Conservation (phyloP, 1,139 yeast species). For the Yamadazyma oceani region DNA sequence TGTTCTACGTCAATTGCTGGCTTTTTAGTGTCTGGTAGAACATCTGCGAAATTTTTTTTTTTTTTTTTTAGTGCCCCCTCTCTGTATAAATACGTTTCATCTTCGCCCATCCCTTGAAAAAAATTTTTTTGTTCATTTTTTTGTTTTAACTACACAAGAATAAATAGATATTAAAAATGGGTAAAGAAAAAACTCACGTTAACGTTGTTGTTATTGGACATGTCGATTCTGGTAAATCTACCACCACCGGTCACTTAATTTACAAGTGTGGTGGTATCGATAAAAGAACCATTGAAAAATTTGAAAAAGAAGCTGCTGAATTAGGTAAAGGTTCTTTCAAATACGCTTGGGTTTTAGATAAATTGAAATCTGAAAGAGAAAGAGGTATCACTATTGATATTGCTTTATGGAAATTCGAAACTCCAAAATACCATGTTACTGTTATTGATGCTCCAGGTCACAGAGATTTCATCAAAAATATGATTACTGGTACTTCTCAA, state of each 20-base stretch:
- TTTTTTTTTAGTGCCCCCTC: slow-evolving; percentile 3
- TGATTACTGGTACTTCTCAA: slow-evolving; percentile 92
- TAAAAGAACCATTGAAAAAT: slow-evolving; percentile 98
- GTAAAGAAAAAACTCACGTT: slow-evolving; percentile 96
- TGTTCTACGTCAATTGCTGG: background rate
- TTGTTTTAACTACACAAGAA: slow-evolving; percentile 4
- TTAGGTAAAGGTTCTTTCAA: slow-evolving; percentile 97
- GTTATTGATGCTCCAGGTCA: slow-evolving; percentile 94
- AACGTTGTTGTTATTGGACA: slow-evolving; percentile 99
- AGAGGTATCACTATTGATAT: slow-evolving; percentile 96
- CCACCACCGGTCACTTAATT: slow-evolving; percentile 97
- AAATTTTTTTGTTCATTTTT: slow-evolving; percentile 7
- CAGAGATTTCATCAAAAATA: slow-evolving; percentile 95
- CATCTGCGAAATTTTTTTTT: slow-evolving; percentile 9
- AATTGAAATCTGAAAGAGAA: slow-evolving; percentile 94
- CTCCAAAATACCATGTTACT: slow-evolving; percentile 89
- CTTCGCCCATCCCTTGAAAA: slow-evolving; percentile 12
- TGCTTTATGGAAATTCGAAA: slow-evolving; percentile 94
- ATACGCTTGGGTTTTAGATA: slow-evolving; percentile 97
- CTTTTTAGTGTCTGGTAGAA: slow-evolving; percentile 1
- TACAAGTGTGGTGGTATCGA: slow-evolving; percentile 91
- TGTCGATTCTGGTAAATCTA: slow-evolving; percentile 91
- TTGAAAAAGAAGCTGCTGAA: slow-evolving; percentile 98
- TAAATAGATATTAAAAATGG: slow-evolving; percentile 34
- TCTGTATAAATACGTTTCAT: slow-evolving; percentile 9